phyloP scores from a whole-genome alignment of 2,329 filamentous ascomycete genomes.

The Diaporthe nobilis region DNA sequence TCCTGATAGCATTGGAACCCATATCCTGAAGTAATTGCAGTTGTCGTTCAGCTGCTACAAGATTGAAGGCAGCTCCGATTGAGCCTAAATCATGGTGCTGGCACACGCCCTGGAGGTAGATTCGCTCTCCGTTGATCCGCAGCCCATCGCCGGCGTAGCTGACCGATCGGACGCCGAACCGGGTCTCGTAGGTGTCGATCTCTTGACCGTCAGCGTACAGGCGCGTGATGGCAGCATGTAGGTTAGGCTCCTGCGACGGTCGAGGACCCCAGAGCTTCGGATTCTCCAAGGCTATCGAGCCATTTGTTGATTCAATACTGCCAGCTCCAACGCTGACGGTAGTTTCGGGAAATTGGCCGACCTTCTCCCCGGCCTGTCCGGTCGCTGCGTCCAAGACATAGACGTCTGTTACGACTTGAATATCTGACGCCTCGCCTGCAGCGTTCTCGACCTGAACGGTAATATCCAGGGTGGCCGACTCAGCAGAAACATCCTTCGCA shows the following conservation, averaged over 20 bases:
- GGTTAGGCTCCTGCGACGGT: conserved; percentile 50
- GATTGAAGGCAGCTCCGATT: conserved; percentile 65
- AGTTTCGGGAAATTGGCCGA: not conserved
- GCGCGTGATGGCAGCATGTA: conserved; percentile 62
- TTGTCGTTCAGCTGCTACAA: conserved; percentile 62
- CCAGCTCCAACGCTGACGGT: conserved; percentile 4
- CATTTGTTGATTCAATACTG: conserved; percentile 2
- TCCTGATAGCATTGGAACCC: conserved; percentile 65
- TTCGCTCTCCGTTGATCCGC: conserved; percentile 60
- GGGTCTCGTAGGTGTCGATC: conserved; percentile 63
- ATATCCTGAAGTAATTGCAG: conserved; percentile 65
- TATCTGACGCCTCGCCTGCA: conserved; percentile 47
- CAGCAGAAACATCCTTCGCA: conserved; percentile 59
- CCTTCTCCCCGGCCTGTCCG: conserved; percentile 45
- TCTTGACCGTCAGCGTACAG: conserved; percentile 47
- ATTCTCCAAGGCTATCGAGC: conserved; percentile 52
- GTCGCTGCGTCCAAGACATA: conserved; percentile 53
- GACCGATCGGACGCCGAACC: conserved; percentile 64
- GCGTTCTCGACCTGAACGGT: conserved; percentile 63
- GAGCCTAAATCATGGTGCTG: conserved; percentile 67
- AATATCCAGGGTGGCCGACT: conserved; percentile 61
- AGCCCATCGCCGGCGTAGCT: conserved; percentile 57
- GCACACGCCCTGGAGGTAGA: conserved; percentile 62
- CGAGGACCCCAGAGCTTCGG: conserved; percentile 13
- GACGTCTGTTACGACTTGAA: conserved; percentile 59